Evolutionary conservation across 176 grass and related monocot species (phyloP).

Genomic region (Phoenix dactylifera): DNA sequence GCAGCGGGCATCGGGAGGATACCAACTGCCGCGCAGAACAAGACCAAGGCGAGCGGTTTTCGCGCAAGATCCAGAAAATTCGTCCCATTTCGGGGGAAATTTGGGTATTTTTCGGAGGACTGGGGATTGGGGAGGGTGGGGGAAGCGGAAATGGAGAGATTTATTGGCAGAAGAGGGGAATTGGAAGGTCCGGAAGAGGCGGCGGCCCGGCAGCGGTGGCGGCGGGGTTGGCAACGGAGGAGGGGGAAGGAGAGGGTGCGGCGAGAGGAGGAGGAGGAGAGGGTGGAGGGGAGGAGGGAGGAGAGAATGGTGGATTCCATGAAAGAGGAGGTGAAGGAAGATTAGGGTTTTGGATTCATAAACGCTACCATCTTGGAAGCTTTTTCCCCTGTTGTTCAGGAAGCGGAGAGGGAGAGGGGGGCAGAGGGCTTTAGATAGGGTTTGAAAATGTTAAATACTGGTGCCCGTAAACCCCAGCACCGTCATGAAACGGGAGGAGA

Average conservation of each 20-base stretch:
- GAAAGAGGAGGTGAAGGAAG: not conserved
- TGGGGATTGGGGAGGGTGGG: not conserved
- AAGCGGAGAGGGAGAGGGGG: no score
- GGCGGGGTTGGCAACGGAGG: not conserved
- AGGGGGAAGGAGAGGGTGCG: not conserved
- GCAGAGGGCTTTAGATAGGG: not conserved
- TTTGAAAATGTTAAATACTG: no score
- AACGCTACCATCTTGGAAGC: no score
- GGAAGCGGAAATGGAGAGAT: not conserved
- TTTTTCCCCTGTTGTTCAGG: no score
- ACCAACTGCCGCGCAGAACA: conserved; percentile 17
- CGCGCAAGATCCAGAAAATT: not conserved
- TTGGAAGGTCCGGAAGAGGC: not conserved
- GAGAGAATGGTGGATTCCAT: conserved; percentile 10
- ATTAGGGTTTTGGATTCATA: not conserved
- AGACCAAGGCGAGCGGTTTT: conserved; percentile 11
- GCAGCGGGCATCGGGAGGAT: conserved; percentile 12
- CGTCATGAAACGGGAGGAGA: no score
- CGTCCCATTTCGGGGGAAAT: not conserved
- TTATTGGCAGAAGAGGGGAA: not conserved
- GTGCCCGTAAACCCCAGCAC: no score
- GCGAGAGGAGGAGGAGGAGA: not conserved
- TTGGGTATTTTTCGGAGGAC: not conserved
- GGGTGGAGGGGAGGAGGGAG: not conserved
- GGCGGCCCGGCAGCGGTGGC: not conserved